phyloP scores from a whole-genome alignment of 2,329 filamentous ascomycete species.

The Sarocladium oryzae region DNA sequence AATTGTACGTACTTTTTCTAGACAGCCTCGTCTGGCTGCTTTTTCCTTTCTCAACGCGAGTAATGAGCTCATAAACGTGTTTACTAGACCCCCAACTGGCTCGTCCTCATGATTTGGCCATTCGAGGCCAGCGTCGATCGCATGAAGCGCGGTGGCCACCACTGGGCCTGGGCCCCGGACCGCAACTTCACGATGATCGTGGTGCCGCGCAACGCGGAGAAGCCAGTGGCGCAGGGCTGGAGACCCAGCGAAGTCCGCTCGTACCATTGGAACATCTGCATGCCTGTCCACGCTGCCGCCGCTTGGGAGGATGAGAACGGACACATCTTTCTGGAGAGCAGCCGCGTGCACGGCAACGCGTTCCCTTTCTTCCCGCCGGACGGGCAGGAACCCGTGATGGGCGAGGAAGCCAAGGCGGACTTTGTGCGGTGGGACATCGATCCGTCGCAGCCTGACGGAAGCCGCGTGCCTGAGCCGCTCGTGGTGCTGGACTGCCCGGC shows the following conservation, averaged over 20 bases:
- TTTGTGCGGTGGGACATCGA: neutral
- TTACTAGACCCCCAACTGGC: conserved; percentile 27
- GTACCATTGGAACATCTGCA: neutral
- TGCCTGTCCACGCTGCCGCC: neutral
- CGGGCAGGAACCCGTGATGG: neutral
- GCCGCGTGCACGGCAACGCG: neutral
- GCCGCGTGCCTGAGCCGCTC: neutral
- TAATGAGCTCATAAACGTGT: neutral
- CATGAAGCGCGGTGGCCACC: conserved; percentile 22
- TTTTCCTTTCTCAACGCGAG: neutral
- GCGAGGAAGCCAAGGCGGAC: neutral
- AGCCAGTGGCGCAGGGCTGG: neutral
- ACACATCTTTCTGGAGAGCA: neutral
- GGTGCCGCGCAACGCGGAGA: neutral
- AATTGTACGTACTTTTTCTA: conserved; percentile 18
- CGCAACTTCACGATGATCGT: neutral
- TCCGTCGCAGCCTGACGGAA: neutral
- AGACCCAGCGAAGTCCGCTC: neutral
- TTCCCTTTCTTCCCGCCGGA: neutral
- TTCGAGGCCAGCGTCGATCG: conserved; percentile 27
- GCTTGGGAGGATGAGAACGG: neutral
- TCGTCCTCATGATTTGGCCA: conserved; percentile 27
- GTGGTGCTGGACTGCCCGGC: neutral
- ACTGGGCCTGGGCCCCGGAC: conserved; percentile 12
- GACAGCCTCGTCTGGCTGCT: neutral